phyloP scores from a whole-genome alignment of 2,329 filamentous ascomycete genomes.

The Monilinia polystroma region DNA sequence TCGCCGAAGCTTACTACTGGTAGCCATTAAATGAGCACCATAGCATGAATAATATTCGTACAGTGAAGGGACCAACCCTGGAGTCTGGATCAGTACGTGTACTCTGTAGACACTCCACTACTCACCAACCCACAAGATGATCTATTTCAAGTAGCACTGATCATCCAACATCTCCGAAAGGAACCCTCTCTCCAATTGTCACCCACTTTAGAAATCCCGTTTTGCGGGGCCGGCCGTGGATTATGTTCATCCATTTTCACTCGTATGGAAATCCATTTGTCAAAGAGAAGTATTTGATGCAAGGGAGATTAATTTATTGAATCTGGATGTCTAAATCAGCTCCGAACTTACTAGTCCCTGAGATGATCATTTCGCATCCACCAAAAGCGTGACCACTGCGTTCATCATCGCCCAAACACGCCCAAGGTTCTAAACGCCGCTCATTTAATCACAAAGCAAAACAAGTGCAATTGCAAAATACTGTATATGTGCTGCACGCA shows the following conservation, averaged over 20 bases:
- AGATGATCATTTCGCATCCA: neutral
- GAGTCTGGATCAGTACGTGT: neutral
- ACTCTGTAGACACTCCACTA: neutral
- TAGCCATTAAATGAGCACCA: neutral
- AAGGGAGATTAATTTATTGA: neutral
- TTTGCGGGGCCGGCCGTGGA: constrained; percentile 1
- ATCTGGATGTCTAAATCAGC: neutral
- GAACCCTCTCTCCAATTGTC: neutral
- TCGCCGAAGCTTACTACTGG: neutral
- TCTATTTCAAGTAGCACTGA: constrained; percentile 1
- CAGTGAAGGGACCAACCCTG: constrained; percentile 1
- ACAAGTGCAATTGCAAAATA: neutral
- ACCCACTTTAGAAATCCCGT: neutral
- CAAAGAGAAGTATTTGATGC: neutral
- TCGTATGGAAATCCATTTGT: neutral
- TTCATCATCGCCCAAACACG: neutral
- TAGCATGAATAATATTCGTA: constrained; percentile 10
- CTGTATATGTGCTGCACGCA: neutral
- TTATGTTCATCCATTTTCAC: neutral
- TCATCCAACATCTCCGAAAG: neutral
- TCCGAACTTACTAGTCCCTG: neutral
- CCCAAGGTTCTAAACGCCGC: neutral
- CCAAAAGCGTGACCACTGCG: neutral
- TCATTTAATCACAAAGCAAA: no score
- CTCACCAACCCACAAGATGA: neutral